A percentile compares a stretch with the other conserved stretches of the same genome.
Evolutionary conservation across 176 grass and related monocot genomes (phyloP).

Genomic region (Chloris gayana): DNA sequence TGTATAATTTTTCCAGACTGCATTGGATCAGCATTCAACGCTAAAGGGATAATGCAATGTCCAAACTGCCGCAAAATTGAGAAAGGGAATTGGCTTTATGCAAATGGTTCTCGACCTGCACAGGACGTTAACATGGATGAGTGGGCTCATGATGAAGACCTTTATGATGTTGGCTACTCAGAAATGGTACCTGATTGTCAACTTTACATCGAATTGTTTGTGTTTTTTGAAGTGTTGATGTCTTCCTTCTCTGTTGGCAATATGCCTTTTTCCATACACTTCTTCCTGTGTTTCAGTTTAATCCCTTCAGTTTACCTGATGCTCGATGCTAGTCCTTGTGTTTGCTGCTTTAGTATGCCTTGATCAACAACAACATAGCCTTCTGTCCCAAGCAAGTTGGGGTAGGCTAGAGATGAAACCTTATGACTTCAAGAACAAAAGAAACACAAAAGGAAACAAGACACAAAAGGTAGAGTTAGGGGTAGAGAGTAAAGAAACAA

Average conservation of each 20-base stretch:
- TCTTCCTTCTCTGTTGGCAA: too few relatives aligned
- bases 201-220: too few relatives aligned
- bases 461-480: too few relatives aligned
- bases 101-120: constrained; percentile 60
- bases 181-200: constrained; percentile 60
- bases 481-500: too few relatives aligned
- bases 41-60: constrained; percentile 97
- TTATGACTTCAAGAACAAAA: too few relatives aligned
- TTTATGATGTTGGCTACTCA: constrained; percentile 82
- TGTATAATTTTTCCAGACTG: constrained; percentile 65
- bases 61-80: constrained; percentile 98
- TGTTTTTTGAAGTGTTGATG: too few relatives aligned
- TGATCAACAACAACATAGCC: too few relatives aligned
- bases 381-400: too few relatives aligned
- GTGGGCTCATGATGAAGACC: constrained; percentile 86
- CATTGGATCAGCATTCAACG: constrained; percentile 99
- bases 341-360: constrained; percentile 16
- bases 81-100: constrained; percentile 96
- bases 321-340: constrained; percentile 12
- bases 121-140: constrained; percentile 79
- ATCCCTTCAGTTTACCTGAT: not conserved
- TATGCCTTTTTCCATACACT: not conserved
- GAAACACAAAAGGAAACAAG: too few relatives aligned
- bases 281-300: not conserved
- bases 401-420: too few relatives aligned